Base-by-base conservation (phyloP, 306 rosid genomes). In the Psophocarpus tetragonolobus region DNA sequence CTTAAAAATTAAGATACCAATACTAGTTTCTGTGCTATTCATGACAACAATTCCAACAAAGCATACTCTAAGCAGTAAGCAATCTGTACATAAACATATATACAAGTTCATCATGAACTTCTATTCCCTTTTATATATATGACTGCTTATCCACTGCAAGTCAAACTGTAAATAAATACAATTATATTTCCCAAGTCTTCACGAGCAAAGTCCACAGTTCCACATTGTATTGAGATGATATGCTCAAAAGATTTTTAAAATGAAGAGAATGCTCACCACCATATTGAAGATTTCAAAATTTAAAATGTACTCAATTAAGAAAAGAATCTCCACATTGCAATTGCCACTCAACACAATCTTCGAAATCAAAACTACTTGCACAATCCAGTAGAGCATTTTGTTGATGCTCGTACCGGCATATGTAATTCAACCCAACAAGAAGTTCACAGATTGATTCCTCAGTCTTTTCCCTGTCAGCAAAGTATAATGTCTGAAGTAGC, bases 281-380 rank as follows among this genome's bases (percentile, higher is more conserved):
- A 45, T 65, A 63, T 76, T 64, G 58, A 64, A 45, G 82, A 73
- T 30, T 62, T 72, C 57, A 81, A 85, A 87, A 77, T 20, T 77
- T 18, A 39, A n/a, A 65, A 71, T 38, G 74, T 20, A 42, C 53
- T 87, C 86, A 91, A 84, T 76, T 84, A 81, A 86, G 82, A 84
- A 76, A 91, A 32, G 96, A 83, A 74, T 88, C 85, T 79, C 91
- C 85, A 72, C 97, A 90, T 83, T 93, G 97, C 90, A 87, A 38
- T 75, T 91, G 93, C 98, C 98, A 93, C 68, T 91, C 96, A 92
- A 88, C 68, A 75, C 98, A 93, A 67, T 91, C 97, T 80, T 93
- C 97, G 32, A 90, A 87, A 84, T 93, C 98, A 38, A 93, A 93
- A 84, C 98, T 93, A 86, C 93, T 87, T 0, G 97, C 92, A 42